phyloP scores from a whole-genome alignment of 208 protist species.

The Trypanosoma melophagium region DNA sequence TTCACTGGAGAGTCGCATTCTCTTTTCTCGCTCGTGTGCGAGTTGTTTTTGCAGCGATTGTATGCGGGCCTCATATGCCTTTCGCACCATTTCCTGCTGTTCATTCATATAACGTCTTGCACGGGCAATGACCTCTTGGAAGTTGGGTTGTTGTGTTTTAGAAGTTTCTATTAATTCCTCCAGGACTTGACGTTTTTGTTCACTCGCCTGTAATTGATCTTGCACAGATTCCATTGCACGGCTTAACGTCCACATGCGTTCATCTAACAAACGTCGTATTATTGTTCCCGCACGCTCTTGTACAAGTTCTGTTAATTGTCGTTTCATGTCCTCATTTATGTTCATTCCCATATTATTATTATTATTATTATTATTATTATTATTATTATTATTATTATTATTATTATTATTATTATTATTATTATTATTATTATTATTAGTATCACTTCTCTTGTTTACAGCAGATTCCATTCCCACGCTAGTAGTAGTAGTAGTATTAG shows the following conservation, averaged over 20 bases:
- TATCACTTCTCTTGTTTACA: too few relatives aligned
- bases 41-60: conserved; percentile 37
- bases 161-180: conserved; percentile 18
- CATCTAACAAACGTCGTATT: conserved; percentile 17
- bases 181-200: conserved; percentile 19
- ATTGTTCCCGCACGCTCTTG: conserved; percentile 31
- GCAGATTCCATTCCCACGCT: too few relatives aligned
- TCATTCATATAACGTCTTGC: conserved; percentile 31
- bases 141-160: conserved; percentile 7
- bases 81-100: conserved; percentile 33
- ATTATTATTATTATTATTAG: too few relatives aligned
- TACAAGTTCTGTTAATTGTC: conserved; percentile 22
- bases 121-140: conserved; percentile 16
- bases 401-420: too few relatives aligned
- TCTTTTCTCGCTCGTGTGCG: conserved; percentile 38
- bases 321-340: conserved; percentile 16
- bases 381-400: too few relatives aligned
- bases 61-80: conserved; percentile 30
- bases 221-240: conserved; percentile 17
- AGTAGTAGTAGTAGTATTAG: neutral
- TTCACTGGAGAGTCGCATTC: conserved; percentile 41
- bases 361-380: neutral
- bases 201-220: conserved; percentile 20
- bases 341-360: neutral
- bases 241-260: conserved; percentile 8